A percentile compares a stretch with the other conserved stretches of the same genome.
Conservation (phyloP, 2,329 filamentous ascomycete species). For the Cytospora mali region DNA sequence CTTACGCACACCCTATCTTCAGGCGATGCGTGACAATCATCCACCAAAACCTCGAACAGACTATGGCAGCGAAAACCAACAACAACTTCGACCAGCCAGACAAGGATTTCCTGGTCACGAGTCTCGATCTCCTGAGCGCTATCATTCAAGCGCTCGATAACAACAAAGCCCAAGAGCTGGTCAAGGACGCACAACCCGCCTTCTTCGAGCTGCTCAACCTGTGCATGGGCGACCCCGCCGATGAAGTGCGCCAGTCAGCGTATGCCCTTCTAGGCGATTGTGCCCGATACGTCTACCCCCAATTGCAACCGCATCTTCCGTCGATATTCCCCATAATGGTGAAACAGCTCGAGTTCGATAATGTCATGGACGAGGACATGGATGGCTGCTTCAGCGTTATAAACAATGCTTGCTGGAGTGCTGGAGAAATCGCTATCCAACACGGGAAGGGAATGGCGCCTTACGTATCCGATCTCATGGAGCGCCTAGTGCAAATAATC, state of each 20-base stretch:
- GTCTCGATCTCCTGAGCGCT: slow-evolving; percentile 87
- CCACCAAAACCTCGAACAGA: slow-evolving; percentile 85
- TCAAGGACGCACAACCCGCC: slow-evolving; percentile 73
- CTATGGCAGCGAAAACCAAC: slow-evolving; percentile 69
- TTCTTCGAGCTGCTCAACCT: slow-evolving; percentile 90
- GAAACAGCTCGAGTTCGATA: slow-evolving; percentile 81
- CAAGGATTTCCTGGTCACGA: slow-evolving; percentile 96
- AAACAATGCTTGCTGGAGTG: slow-evolving; percentile 98
- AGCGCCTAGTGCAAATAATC: slow-evolving; percentile 79
- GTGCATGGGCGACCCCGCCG: slow-evolving; percentile 88
- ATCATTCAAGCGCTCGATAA: slow-evolving; percentile 87
- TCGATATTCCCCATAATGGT: slow-evolving; percentile 80
- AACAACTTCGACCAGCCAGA: slow-evolving; percentile 75
- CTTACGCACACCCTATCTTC: slow-evolving; percentile 87
- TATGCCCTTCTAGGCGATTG: slow-evolving; percentile 95
- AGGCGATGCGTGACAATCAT: slow-evolving; percentile 87
- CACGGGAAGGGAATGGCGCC: slow-evolving; percentile 74
- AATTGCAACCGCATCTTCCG: slow-evolving; percentile 74
- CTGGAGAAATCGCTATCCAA: slow-evolving; percentile 86
- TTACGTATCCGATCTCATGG: slow-evolving; percentile 76
- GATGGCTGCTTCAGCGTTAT: slow-evolving; percentile 88
- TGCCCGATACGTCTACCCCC: slow-evolving; percentile 85
- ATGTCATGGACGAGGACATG: slow-evolving; percentile 75
- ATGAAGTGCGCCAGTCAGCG: slow-evolving; percentile 93
- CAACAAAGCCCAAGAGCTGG: slow-evolving; percentile 73